Evolutionary conservation across 1,139 yeast species (phyloP).

Genomic region (Saccharomyces hybrid): DNA sequence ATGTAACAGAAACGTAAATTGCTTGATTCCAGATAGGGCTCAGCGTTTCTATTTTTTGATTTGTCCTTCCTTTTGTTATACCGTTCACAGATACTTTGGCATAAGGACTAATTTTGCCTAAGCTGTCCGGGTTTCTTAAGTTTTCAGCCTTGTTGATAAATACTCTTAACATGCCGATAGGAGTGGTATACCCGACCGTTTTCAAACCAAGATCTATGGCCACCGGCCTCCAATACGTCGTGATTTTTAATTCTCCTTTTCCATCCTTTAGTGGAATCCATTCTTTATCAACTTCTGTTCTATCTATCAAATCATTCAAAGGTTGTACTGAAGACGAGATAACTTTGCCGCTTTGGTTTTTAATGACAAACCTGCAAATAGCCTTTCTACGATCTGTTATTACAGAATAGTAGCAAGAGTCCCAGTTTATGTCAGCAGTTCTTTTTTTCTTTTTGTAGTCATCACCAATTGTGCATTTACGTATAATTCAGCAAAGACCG

Average conservation of each 20-base stretch:
- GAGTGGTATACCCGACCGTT: slow-evolving; percentile 72
- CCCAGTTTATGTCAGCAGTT: neutral
- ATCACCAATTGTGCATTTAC: slow-evolving; percentile 53
- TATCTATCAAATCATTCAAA: slow-evolving; percentile 63
- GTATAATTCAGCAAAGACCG: slow-evolving; percentile 66
- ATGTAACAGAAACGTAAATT: slow-evolving; percentile 67
- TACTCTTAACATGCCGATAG: slow-evolving; percentile 82
- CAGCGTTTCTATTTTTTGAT: slow-evolving; percentile 54
- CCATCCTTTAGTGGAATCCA: slow-evolving; percentile 65
- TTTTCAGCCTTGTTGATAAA: slow-evolving; percentile 61
- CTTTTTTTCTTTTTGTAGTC: slow-evolving; percentile 42
- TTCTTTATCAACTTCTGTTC: slow-evolving; percentile 63
- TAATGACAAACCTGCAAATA: slow-evolving; percentile 55
- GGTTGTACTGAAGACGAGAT: slow-evolving; percentile 56
- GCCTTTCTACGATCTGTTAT: slow-evolving; percentile 62
- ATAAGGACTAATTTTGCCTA: slow-evolving; percentile 88
- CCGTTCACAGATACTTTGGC: slow-evolving; percentile 70
- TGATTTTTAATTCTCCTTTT: slow-evolving; percentile 60
- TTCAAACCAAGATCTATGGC: slow-evolving; percentile 55
- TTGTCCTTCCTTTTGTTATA: slow-evolving; percentile 65
- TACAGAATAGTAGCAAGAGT: slow-evolving; percentile 44
- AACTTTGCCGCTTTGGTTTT: slow-evolving; percentile 51
- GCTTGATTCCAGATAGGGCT: slow-evolving; percentile 81
- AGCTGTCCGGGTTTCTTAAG: slow-evolving; percentile 70
- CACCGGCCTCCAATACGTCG: slow-evolving; percentile 79